Conservation (phyloP, 192 early-diverging fungal genomes). For the Coemansia sp. region DNA sequence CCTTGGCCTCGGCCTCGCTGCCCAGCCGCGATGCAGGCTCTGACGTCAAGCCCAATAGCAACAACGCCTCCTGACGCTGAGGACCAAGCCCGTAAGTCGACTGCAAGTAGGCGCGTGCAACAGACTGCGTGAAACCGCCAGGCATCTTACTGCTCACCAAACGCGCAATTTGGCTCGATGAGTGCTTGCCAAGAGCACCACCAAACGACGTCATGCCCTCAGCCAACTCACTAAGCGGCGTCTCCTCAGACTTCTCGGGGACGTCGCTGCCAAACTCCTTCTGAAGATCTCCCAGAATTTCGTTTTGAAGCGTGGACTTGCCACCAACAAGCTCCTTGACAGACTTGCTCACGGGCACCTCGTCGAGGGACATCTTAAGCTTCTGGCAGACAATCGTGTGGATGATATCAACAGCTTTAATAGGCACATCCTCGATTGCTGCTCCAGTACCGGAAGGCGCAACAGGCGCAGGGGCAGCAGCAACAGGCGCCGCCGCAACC, state of each 20-base stretch:
- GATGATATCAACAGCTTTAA: conserved; percentile 81
- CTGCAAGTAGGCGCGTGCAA: conserved; percentile 64
- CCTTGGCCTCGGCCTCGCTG: conserved; percentile 81
- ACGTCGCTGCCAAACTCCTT: conserved; percentile 63
- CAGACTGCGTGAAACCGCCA: conserved; percentile 69
- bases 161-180: conserved; percentile 68
- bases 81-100: conserved; percentile 79
- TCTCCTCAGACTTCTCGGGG: conserved; percentile 89
- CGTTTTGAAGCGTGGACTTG: conserved; percentile 94
- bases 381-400: conserved; percentile 86
- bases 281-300: conserved; percentile 76
- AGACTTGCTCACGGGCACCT: conserved; percentile 69
- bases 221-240: conserved; percentile 78
- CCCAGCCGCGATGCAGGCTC: conserved; percentile 83
- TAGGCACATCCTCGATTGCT: conserved; percentile 72
- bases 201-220: conserved; percentile 59
- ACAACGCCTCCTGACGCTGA: conserved; percentile 73
- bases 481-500: conserved; percentile 53
- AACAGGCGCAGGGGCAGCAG: conserved; percentile 59
- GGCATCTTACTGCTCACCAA: conserved; percentile 85
- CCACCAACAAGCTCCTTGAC: conserved; percentile 90
- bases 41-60: conserved; percentile 77
- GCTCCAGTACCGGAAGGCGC: conserved; percentile 52
- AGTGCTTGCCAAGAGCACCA: conserved; percentile 83
- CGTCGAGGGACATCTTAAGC: conserved; percentile 84